phyloP scores from a whole-genome alignment of 2,329 filamentous ascomycete species.

The Colletotrichum lini region DNA sequence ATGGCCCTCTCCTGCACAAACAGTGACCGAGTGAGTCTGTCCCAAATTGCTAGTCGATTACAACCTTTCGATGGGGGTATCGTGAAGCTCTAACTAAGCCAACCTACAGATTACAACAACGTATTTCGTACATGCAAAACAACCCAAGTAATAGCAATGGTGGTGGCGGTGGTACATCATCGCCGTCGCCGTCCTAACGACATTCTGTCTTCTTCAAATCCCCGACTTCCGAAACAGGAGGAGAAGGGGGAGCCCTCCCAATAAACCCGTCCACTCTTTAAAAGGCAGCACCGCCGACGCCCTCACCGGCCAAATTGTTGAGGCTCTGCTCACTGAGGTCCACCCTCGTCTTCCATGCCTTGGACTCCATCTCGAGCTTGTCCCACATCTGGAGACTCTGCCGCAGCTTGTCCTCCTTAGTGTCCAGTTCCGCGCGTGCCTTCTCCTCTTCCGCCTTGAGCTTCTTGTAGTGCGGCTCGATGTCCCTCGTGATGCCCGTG shows the following conservation, averaged over 20 bases:
- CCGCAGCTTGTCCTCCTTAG: constrained; percentile 68
- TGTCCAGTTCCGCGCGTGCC: constrained; percentile 66
- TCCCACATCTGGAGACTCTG: constrained; percentile 69
- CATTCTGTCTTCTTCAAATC: not conserved
- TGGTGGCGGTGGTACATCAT: constrained; percentile 28
- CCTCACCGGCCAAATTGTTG: constrained; percentile 70
- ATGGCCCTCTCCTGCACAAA: not conserved
- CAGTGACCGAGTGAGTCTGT: not conserved
- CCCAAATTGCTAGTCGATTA: constrained; percentile 10
- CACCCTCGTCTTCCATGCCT: constrained; percentile 68
- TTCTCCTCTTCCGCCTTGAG: constrained; percentile 72
- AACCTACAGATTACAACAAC: not conserved
- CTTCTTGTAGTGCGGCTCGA: constrained; percentile 68
- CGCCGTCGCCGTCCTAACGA: constrained; percentile 1
- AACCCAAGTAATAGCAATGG: not conserved
- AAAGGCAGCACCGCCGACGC: constrained; percentile 69
- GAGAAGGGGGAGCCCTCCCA: not conserved
- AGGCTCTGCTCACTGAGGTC: constrained; percentile 71
- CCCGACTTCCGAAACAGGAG: not conserved
- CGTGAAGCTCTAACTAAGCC: constrained; percentile 10
- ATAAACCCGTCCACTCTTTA: constrained; percentile 46
- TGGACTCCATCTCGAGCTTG: constrained; percentile 67
- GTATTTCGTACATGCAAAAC: constrained; percentile 21
- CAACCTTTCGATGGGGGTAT: constrained; percentile 23
- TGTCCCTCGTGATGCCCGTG: constrained; percentile 65